phyloP scores from a whole-genome alignment of 768 basidiomycete species.

The Collybia nuda region DNA sequence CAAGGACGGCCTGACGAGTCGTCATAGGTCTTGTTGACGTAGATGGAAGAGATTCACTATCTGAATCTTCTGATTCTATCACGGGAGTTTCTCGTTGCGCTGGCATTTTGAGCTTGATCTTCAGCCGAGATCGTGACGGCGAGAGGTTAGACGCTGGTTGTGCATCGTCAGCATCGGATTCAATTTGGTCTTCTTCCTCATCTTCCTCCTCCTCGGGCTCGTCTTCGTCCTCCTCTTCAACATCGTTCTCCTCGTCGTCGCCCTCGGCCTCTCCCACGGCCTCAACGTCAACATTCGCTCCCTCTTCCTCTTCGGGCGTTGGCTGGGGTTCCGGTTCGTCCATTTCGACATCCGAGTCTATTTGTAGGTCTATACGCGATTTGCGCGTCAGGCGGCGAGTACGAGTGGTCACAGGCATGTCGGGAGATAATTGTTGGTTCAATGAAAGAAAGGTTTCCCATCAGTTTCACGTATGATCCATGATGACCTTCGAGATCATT shows the following conservation, averaged over 20 bases:
- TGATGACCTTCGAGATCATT: constrained; percentile 14
- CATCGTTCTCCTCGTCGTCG: constrained; percentile 27
- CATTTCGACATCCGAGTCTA: constrained; percentile 11
- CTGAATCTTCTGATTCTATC: constrained; percentile 40
- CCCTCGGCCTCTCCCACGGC: constrained; percentile 40
- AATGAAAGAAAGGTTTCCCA: constrained; percentile 7
- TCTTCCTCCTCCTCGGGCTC: constrained; percentile 40
- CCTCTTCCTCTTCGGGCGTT: constrained; percentile 23
- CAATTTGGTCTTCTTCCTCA: constrained; percentile 34
- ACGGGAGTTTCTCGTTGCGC: constrained; percentile 15
- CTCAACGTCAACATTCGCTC: constrained; percentile 34
- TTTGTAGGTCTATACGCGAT: constrained; percentile 14
- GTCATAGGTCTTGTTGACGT: constrained; percentile 43
- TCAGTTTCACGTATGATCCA: constrained; percentile 7
- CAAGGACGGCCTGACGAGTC: constrained; percentile 69
- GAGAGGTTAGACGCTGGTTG: background rate
- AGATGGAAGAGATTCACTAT: constrained; percentile 22
- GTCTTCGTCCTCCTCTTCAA: constrained; percentile 33
- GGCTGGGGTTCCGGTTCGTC: constrained; percentile 6
- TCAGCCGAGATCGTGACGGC: constrained; percentile 11
- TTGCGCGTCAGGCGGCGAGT: constrained; percentile 13
- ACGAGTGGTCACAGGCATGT: constrained; percentile 17
- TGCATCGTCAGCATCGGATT: constrained; percentile 9
- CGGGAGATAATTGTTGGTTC: background rate
- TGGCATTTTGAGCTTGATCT: constrained; percentile 19